phyloP scores from a whole-genome alignment of 2,329 filamentous ascomycete species.

The Alternaria brassicae region DNA sequence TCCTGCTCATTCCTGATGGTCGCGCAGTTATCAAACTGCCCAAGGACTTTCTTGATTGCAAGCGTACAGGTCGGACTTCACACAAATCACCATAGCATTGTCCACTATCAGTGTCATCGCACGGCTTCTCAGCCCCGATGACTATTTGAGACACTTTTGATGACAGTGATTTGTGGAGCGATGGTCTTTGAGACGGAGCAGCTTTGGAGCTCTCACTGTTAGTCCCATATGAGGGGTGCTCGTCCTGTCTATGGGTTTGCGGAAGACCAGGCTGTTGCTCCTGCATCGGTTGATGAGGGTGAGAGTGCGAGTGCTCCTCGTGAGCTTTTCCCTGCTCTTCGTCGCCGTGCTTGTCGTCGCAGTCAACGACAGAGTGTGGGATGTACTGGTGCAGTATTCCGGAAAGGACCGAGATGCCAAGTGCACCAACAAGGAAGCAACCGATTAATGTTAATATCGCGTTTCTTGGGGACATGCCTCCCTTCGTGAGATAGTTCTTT shows the following conservation, averaged over 20 bases:
- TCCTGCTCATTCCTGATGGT: constrained; percentile 30
- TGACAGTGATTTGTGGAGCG: constrained; percentile 52
- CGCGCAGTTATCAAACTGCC: constrained; percentile 23
- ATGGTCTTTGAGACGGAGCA: constrained; percentile 42
- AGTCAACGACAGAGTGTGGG: constrained; percentile 81
- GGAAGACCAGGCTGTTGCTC: constrained; percentile 26
- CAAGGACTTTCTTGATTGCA: constrained; percentile 29
- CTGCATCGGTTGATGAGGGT: constrained; percentile 32
- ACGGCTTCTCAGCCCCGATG: constrained; percentile 54
- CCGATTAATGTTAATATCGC: constrained; percentile 74
- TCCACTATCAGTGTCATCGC: constrained; percentile 63
- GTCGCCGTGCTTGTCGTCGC: constrained; percentile 75
- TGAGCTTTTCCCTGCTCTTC: constrained; percentile 50
- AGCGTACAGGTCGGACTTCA: constrained; percentile 42
- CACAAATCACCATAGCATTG: constrained; percentile 67
- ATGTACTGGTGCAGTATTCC: constrained; percentile 75
- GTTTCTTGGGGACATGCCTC: constrained; percentile 68
- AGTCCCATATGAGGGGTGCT: constrained; percentile 30
- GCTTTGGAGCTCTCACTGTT: constrained; percentile 20
- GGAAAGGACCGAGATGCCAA: constrained; percentile 78
- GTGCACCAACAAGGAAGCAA: constrained; percentile 74
- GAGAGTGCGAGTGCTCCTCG: constrained; percentile 24
- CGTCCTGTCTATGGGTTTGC: constrained; percentile 19
- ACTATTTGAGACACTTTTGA: constrained; percentile 59
- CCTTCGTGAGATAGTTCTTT: constrained; percentile 75